Conservation (phyloP, 2,329 filamentous ascomycete genomes). For the Pseudovirgaria hyperparasitica region DNA sequence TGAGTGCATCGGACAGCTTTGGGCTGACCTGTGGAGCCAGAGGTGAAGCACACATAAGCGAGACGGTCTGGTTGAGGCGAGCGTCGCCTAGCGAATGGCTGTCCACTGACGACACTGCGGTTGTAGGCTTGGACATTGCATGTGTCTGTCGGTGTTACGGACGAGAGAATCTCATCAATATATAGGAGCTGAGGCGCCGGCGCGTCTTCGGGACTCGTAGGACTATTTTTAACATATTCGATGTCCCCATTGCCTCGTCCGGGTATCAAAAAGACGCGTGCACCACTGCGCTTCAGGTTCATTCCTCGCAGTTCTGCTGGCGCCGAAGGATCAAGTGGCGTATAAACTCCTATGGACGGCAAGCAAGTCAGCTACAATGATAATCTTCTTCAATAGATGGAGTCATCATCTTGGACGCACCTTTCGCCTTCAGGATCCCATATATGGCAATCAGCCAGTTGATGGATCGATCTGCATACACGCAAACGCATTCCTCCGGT, state of each 20-base stretch:
- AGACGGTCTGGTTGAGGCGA: constrained; percentile 2
- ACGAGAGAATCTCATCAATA: too few relatives aligned
- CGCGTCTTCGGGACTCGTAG: too few relatives aligned
- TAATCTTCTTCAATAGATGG: too few relatives aligned
- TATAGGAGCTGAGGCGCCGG: too few relatives aligned
- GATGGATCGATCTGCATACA: constrained; percentile 20
- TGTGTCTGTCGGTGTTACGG: too few relatives aligned
- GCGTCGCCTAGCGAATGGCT: too few relatives aligned
- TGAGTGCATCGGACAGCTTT: constrained; percentile 30
- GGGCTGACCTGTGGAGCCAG: constrained; percentile 30
- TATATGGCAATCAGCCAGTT: constrained; percentile 25
- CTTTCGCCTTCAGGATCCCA: constrained; percentile 20
- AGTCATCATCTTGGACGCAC: too few relatives aligned
- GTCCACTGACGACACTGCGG: too few relatives aligned
- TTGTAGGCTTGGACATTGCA: too few relatives aligned
- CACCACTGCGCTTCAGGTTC: constrained; percentile 11
- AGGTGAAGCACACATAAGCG: constrained; percentile 34
- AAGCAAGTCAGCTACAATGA: too few relatives aligned
- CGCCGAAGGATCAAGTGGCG: constrained; percentile 13
- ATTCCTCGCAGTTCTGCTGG: constrained; percentile 10
- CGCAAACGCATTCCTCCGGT: constrained; percentile 17
- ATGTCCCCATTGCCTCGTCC: constrained; percentile 1
- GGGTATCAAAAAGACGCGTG: constrained; percentile 15
- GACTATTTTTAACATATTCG: too few relatives aligned
- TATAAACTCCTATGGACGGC: constrained; percentile 20